phyloP scores from a whole-genome alignment of 176 grass and related monocot genomes.

The Phoenix dactylifera region DNA sequence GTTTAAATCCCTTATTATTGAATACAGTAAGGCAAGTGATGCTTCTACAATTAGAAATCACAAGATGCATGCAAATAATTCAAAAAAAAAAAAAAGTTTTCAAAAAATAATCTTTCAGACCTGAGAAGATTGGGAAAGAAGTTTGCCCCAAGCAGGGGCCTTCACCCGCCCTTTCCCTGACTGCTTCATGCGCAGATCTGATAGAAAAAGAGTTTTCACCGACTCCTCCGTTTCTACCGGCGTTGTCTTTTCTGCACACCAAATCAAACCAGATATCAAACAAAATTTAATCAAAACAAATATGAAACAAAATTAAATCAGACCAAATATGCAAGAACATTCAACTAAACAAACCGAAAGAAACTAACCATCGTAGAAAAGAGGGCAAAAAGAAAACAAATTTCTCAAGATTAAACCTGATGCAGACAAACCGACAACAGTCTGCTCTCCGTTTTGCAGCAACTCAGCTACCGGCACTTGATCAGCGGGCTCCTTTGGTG shows the following conservation, averaged over 20 bases:
- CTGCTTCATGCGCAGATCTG: constrained; percentile 1
- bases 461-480: too few species aligned
- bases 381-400: too few species aligned
- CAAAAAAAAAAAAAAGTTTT: neutral
- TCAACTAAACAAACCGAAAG: too few species aligned
- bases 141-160: constrained; percentile 24
- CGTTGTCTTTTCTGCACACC: neutral
- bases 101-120: neutral
- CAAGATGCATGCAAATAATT: neutral
- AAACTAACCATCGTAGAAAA: too few species aligned
- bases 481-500: neutral
- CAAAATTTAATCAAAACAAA: neutral
- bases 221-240: constrained; percentile 21
- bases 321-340: too few species aligned
- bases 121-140: constrained; percentile 41
- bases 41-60: neutral
- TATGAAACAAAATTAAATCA: neutral
- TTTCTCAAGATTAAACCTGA: too few species aligned
- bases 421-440: too few species aligned
- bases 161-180: neutral
- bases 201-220: neutral
- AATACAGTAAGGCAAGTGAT: neutral
- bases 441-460: too few species aligned
- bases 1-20: too few species aligned
- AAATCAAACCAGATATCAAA: neutral